These are phyloP conservation scores for Pyrenochaeta sp. DNA, from an alignment of 2,329 filamentous ascomycete species.

Conservation along the genomic window DNA sequence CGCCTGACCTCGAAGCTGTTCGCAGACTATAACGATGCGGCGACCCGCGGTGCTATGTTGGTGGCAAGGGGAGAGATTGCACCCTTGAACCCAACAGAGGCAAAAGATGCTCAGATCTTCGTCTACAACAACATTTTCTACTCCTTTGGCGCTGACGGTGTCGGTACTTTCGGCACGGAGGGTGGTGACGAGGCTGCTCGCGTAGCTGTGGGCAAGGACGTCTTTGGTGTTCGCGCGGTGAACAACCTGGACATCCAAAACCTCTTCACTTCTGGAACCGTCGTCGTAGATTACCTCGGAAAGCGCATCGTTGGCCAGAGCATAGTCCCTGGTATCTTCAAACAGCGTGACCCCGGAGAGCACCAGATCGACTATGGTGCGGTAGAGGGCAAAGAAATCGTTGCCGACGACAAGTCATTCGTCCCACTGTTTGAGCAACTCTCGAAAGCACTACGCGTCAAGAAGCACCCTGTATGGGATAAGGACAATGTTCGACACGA, in stretches of 20 bases:
- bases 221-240: slow-evolving; percentile 90
- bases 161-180: slow-evolving; percentile 95
- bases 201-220: slow-evolving; percentile 96
- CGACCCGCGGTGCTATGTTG: slow-evolving; percentile 87
- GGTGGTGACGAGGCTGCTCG: slow-evolving; percentile 96
- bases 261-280: slow-evolving; percentile 93
- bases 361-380: slow-evolving; percentile 99
- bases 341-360: slow-evolving; percentile 95
- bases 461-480: slow-evolving; percentile 97
- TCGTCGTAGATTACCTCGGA: slow-evolving; percentile 95
- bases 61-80: slow-evolving; percentile 93
- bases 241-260: slow-evolving; percentile 97
- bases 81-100: slow-evolving; percentile 93
- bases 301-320: slow-evolving; percentile 98
- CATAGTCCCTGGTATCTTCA: slow-evolving; percentile 98
- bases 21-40: slow-evolving; percentile 96
- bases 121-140: slow-evolving; percentile 99
- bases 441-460: slow-evolving; percentile 88
- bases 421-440: slow-evolving; percentile 85
- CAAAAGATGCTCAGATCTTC: slow-evolving; percentile 93
- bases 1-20: slow-evolving; percentile 94
- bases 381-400: slow-evolving; percentile 94
- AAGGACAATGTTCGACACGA: slow-evolving; percentile 92
- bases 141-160: slow-evolving; percentile 96
- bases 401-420: slow-evolving; percentile 90